phyloP scores from a whole-genome alignment of 306 rosid species.

The Prunus campanulata region DNA sequence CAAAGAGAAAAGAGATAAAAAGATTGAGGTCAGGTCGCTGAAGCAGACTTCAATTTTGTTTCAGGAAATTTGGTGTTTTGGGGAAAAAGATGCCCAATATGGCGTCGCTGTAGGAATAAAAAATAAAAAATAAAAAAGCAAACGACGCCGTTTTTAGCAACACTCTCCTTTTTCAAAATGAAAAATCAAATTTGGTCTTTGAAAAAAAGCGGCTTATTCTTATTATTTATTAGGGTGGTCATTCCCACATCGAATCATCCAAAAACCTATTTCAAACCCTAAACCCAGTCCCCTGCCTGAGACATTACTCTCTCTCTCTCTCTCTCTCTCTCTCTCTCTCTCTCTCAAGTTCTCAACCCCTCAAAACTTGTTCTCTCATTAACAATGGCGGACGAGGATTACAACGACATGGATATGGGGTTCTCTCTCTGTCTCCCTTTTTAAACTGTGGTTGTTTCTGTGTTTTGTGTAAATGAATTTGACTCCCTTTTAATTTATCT shows the following conservation, averaged over 20 bases:
- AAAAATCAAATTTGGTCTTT: too few relatives aligned
- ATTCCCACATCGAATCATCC: not conserved
- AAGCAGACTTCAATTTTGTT: too few relatives aligned
- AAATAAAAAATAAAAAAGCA: too few relatives aligned
- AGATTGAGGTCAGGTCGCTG: too few relatives aligned
- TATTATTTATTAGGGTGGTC: not conserved
- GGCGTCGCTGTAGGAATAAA: too few relatives aligned
- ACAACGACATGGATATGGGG: constrained; percentile 42
- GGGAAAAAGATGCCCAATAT: too few relatives aligned
- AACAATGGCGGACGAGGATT: constrained; percentile 46
- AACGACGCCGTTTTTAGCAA: too few relatives aligned
- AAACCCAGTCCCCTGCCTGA: not conserved
- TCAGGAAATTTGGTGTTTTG: too few relatives aligned
- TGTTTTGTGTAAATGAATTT: not conserved
- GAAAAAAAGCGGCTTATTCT: too few relatives aligned
- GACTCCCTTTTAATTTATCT: not conserved
- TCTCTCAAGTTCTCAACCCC: not conserved
- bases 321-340: too few relatives aligned
- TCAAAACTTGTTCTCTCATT: constrained; percentile 3
- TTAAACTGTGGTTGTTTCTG: not conserved
- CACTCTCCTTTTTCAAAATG: too few relatives aligned
- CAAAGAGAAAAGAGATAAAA: too few relatives aligned
- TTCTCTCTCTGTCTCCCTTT: constrained; percentile 16
- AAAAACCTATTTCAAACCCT: not conserved
- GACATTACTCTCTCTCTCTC: not conserved